Evolutionary conservation across 2,329 filamentous ascomycete genomes (phyloP).

Genomic region (Sporothrix inflata): DNA sequence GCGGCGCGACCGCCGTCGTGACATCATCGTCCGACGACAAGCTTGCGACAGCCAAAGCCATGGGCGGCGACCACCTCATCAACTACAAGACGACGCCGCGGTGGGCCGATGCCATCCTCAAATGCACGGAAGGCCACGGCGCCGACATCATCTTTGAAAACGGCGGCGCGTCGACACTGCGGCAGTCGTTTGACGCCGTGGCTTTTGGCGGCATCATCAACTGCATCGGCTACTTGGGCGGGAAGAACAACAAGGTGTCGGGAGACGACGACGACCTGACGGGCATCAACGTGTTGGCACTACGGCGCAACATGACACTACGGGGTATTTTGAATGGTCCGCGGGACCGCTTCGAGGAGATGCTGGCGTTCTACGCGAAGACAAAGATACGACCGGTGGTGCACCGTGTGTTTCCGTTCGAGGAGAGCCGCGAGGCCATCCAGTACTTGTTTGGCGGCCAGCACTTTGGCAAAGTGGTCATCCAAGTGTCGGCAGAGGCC

Average conservation of each 20-base stretch:
- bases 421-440: constrained; percentile 49
- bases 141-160: constrained; percentile 61
- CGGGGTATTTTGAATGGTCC: constrained; percentile 66
- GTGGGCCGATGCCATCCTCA: constrained; percentile 55
- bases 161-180: constrained; percentile 56
- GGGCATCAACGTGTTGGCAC: constrained; percentile 63
- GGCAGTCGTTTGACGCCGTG: constrained; percentile 56
- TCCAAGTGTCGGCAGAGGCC: constrained; percentile 40
- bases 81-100: constrained; percentile 58
- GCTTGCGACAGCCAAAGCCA: constrained; percentile 49
- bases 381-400: constrained; percentile 48
- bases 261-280: constrained; percentile 48
- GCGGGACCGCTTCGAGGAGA: constrained; percentile 56
- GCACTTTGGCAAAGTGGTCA: constrained; percentile 59
- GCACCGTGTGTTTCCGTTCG: constrained; percentile 49
- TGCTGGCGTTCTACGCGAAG: constrained; percentile 50
- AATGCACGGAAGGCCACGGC: constrained; percentile 50
- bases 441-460: constrained; percentile 54
- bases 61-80: constrained; percentile 57
- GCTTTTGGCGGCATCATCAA: constrained; percentile 59
- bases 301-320: constrained; percentile 51
- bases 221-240: constrained; percentile 54
- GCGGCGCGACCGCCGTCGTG: constrained; percentile 56
- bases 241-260: constrained; percentile 56
- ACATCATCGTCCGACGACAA: constrained; percentile 60